Evolutionary conservation across 805 yeast species (phyloP), one percentile per base, ranked within the genome.

Genomic region (Saccharomyces paradoxus): DNA sequence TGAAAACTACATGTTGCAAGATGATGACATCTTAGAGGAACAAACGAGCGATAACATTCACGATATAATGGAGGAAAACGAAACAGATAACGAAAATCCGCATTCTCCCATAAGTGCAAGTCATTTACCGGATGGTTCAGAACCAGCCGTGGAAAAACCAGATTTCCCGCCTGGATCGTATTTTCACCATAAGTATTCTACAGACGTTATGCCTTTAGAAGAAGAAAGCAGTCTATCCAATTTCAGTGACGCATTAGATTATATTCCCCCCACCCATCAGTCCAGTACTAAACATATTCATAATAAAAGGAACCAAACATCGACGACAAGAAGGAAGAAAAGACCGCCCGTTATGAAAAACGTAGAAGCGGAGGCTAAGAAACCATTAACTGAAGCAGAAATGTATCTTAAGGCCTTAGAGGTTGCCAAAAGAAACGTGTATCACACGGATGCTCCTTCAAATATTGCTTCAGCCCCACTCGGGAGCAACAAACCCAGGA

Each of bases 381-480:
- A 55, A 50, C 51, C 55, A 7, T 44, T 65, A 17, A 61, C 67
- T 3, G 66, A 67, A 26, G 79, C 75, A 46, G 84, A 82, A 57
- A 71, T 81, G 74, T 83, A 82, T 60, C 74, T 73, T 22, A 71
- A 71, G 58, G 87, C 87, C 0, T 71, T 77, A 56, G 78, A 77
- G 58, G 77, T 79, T 13, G 87, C 88, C 0, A 71, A 76, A 64
- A 75, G 73, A 56, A 81, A 74, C 55, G 86, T 83, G 1, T 81
- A 81, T 61, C 84, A 84, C 5, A 71, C 68, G 24, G 58, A 50
- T 7, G 54, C 54, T 49, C 57, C 48, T n/a, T 17, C 30, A 22
- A 21, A 56, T n/a, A 50, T 50, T n/a, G 24, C n/a, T 26, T 24
- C 29, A n/a, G 6, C 26, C 3, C 22, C 37, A 5, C 37, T 49